Conservation (phyloP, 257 asterid genomes). For the Nicotiana tomentosiformis region DNA sequence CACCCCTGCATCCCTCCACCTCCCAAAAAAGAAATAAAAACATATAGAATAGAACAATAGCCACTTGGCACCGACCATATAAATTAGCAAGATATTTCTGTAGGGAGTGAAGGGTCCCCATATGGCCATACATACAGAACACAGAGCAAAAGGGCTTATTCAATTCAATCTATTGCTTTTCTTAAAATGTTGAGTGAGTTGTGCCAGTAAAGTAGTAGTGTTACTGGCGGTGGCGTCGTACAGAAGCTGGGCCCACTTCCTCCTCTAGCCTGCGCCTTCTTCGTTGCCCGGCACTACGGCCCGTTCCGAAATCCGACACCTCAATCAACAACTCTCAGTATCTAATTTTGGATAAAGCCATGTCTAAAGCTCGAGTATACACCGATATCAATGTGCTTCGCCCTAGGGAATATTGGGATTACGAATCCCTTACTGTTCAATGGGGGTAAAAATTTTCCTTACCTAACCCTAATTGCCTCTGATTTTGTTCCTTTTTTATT, state of each 20-base stretch:
- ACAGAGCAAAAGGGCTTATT: not conserved
- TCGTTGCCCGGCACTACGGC: not conserved
- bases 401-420: slow-evolving; percentile 17
- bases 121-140: too few species aligned
- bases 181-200: not conserved
- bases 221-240: not conserved
- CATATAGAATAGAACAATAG: not conserved
- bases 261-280: not conserved
- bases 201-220: not conserved
- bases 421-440: slow-evolving; percentile 17
- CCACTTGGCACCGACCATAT: slow-evolving; percentile 1
- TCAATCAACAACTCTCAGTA: not conserved
- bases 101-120: not conserved
- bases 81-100: not conserved
- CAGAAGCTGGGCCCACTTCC: not conserved
- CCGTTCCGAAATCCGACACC: not conserved
- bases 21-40: too few species aligned
- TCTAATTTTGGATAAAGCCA: not conserved
- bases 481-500: not conserved
- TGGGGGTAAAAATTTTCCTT: slow-evolving; percentile 5
- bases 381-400: slow-evolving; percentile 15
- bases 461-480: not conserved
- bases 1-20: too few species aligned
- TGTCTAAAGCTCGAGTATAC: slow-evolving; percentile 14
- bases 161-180: not conserved